Evolutionary conservation across 345 rosid genomes (phyloP), one percentile per base, ranked within the genome.

Genomic region (Boechera divaricarpa): DNA sequence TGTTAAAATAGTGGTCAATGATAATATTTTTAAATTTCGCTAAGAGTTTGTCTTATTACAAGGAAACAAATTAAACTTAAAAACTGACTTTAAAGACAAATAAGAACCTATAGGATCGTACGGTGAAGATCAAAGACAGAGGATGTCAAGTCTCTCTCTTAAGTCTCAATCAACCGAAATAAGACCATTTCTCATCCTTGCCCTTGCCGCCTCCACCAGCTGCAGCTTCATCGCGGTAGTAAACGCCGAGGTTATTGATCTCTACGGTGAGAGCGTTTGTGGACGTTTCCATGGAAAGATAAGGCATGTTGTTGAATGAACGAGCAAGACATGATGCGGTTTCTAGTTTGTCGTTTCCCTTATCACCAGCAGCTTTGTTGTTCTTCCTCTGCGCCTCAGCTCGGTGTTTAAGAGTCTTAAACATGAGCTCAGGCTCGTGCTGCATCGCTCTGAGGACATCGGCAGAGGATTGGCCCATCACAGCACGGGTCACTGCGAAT

Each of bases 371-470:
- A 15, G 78, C 69, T 44, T 78, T 78, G 54, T 42, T 63, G 41
- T 31, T 73, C 39, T 72, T 75, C 28, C 63, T 36, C 36, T 26
- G 73, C 72, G 81, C 91, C 64, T 87, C 95, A 0, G 91, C 97
- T 4, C 98, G 89, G 83, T 89, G 91, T 88, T 90, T 88, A 72
- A 94, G 91, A 9, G 97, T 89, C 87, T 92, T 82, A 65, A 86
- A 86, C 97, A 94, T 94, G 75, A 94, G 91, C 85, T 89, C 90
- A 21, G 98, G 98, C 92, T 94, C 95, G 52, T 92, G 95, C 86
- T 87, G 97, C 97, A 90, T 83, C 51, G 85, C 90, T 33, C 97
- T 86, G 80, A 94, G 98, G 76, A 94, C 89, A 79, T 94, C 98
- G 35, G 86, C 82, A 47, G 90, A 83, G 15, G 97, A 88, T 24